These are phyloP conservation scores for Pisolithus albus DNA, from an alignment of 768 basidiomycete genomes.

Conservation along the genomic window DNA sequence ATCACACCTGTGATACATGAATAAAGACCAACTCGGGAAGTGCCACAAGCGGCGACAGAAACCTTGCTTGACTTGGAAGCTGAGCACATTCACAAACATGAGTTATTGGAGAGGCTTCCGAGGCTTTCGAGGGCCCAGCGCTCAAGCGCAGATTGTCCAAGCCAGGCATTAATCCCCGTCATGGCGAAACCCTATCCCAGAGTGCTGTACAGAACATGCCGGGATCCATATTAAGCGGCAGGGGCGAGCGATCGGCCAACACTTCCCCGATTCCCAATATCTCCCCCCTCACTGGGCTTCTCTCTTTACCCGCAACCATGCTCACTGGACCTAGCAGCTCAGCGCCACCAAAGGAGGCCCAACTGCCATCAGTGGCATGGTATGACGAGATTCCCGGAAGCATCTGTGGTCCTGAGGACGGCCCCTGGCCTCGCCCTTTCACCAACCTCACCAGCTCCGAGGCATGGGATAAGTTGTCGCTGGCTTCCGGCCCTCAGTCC, in stretches of 20 bases:
- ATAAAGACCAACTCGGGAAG: too few species aligned
- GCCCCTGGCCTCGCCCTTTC: conserved; percentile 58
- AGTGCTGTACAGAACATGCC: conserved; percentile 20
- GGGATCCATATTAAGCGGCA: conserved; percentile 25
- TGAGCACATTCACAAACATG: too few species aligned
- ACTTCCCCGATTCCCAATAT: not conserved
- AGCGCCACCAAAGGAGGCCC: conserved; percentile 8
- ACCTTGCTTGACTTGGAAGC: too few species aligned
- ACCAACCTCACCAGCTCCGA: conserved; percentile 43
- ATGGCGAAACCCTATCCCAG: conserved; percentile 14
- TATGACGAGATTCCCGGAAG: conserved; percentile 57
- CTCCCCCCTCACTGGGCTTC: not conserved
- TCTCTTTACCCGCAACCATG: conserved; percentile 2
- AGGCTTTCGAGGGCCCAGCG: too few species aligned
- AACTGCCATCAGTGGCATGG: conserved; percentile 37
- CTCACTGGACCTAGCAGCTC: conserved; percentile 16
- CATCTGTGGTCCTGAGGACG: conserved; percentile 57
- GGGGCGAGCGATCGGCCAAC: not conserved
- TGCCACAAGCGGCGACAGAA: too few species aligned
- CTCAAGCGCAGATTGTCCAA: too few species aligned
- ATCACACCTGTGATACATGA: too few species aligned
- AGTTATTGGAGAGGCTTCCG: too few species aligned
- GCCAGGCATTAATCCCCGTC: not conserved
- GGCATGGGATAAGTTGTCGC: conserved; percentile 46
- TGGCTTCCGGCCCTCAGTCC: conserved; percentile 47